A percentile compares a stretch with the other conserved stretches of the same genome.
Evolutionary conservation across 2,329 filamentous ascomycete genomes (phyloP).

Genomic region (Beauveria sp.): DNA sequence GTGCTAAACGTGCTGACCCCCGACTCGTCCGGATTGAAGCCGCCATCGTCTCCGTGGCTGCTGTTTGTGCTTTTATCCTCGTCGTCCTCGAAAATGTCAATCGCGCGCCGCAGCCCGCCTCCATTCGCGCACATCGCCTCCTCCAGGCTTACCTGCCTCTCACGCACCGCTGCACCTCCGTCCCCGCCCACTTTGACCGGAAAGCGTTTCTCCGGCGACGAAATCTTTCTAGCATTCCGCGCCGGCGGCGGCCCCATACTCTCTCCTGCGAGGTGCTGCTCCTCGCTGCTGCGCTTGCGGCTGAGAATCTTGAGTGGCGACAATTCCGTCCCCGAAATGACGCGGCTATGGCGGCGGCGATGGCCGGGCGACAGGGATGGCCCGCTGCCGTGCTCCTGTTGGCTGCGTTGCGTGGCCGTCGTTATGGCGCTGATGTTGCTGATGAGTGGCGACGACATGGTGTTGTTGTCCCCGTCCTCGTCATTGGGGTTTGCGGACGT

Average conservation of each 20-base stretch:
- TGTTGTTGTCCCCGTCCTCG: background rate
- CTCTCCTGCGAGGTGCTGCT: background rate
- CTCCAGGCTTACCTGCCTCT: conserved; percentile 40
- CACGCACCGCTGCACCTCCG: conserved; percentile 13
- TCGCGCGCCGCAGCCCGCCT: conserved; percentile 45
- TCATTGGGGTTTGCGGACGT: conserved; percentile 12
- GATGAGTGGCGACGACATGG: conserved; percentile 34
- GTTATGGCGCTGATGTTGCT: conserved; percentile 35
- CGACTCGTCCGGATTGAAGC: conserved; percentile 52
- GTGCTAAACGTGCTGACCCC: conserved; percentile 77
- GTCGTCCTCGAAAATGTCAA: conserved; percentile 56
- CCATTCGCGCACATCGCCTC: conserved; percentile 46
- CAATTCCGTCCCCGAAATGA: conserved; percentile 49
- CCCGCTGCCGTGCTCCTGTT: background rate
- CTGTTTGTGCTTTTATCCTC: conserved; percentile 20
- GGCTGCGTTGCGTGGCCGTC: conserved; percentile 13
- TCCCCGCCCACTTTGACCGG: conserved; percentile 46
- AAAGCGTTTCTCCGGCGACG: conserved; percentile 49
- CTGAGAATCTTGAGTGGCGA: conserved; percentile 49
- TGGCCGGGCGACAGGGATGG: conserved; percentile 33
- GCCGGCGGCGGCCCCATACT: conserved; percentile 21
- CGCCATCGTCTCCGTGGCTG: conserved; percentile 28
- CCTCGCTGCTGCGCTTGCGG: conserved; percentile 20
- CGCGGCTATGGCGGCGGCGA: conserved; percentile 43
- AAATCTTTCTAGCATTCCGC: conserved; percentile 38